Percentiles rank a stretch among this genome's conserved stretches.
Conservation (phyloP, 768 basidiomycete genomes). For the Crucibulum laeve region DNA sequence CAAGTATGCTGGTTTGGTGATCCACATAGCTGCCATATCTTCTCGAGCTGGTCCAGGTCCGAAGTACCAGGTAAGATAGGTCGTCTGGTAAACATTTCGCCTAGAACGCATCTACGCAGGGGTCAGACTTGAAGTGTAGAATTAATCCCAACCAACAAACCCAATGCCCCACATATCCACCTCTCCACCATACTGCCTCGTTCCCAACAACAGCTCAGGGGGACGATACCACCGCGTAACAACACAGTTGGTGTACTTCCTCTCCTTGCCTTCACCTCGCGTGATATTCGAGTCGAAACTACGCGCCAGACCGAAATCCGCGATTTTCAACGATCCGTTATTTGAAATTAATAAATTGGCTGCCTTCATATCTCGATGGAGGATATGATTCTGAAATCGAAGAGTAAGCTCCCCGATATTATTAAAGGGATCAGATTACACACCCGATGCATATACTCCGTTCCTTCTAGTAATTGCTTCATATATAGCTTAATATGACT, state of each 20-base stretch:
- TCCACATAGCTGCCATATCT: slow-evolving; percentile 89
- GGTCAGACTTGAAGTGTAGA: background rate
- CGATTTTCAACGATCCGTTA: slow-evolving; percentile 76
- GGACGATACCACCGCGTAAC: slow-evolving; percentile 95
- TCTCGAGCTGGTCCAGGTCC: slow-evolving; percentile 88
- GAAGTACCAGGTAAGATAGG: slow-evolving; percentile 87
- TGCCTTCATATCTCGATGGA: slow-evolving; percentile 99
- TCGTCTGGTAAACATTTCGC: slow-evolving; percentile 87
- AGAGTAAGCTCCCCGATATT: slow-evolving; percentile 6
- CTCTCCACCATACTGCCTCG: slow-evolving; percentile 85
- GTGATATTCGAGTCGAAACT: slow-evolving; percentile 56
- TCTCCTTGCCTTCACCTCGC: slow-evolving; percentile 40
- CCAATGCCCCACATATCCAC: slow-evolving; percentile 99
- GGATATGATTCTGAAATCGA: slow-evolving; percentile 75
- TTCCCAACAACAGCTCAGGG: slow-evolving; percentile 87
- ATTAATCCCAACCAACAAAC: slow-evolving; percentile 34
- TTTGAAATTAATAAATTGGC: slow-evolving; percentile 95
- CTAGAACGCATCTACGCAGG: slow-evolving; percentile 80
- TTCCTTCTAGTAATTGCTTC: slow-evolving; percentile 94
- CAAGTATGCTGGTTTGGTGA: slow-evolving; percentile 79
- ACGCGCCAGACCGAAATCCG: slow-evolving; percentile 95
- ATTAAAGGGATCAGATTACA: slow-evolving; percentile 21
- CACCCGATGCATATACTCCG: slow-evolving; percentile 93
- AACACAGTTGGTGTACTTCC: slow-evolving; percentile 92
- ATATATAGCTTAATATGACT: slow-evolving; percentile 94